phyloP scores from a whole-genome alignment of 768 basidiomycete species.

The Suillus clintonianus region DNA sequence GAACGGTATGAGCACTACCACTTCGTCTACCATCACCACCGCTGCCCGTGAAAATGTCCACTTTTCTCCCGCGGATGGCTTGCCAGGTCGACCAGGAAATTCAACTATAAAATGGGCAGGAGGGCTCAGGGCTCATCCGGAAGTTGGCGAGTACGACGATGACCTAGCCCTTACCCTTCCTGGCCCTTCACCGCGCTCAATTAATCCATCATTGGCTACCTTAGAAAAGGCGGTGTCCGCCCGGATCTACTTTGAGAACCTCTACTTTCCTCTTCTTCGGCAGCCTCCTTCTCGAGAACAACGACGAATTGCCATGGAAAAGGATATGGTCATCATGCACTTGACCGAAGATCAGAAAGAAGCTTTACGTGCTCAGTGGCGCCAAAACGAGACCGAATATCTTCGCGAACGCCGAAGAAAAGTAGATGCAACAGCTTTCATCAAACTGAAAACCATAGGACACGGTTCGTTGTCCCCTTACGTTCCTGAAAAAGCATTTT shows the following conservation, averaged over 20 bases:
- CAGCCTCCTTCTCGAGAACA: constrained; percentile 86
- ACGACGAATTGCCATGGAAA: constrained; percentile 83
- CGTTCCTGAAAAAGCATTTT: constrained; percentile 25
- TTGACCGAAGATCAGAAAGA: constrained; percentile 73
- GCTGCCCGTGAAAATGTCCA: constrained; percentile 71
- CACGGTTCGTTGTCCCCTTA: constrained; percentile 62
- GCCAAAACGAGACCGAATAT: constrained; percentile 87
- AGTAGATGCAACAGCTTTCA: constrained; percentile 83
- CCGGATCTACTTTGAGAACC: constrained; percentile 92
- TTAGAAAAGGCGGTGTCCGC: constrained; percentile 92
- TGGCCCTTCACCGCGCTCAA: constrained; percentile 40
- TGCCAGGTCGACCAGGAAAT: constrained; percentile 56
- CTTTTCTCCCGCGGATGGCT: constrained; percentile 47
- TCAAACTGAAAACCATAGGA: constrained; percentile 90
- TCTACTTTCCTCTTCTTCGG: constrained; percentile 84
- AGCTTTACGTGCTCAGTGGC: constrained; percentile 71
- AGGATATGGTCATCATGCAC: constrained; percentile 76
- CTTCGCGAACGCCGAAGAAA: constrained; percentile 81
- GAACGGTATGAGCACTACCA: constrained; percentile 71
- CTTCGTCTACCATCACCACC: constrained; percentile 74
- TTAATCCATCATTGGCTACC: constrained; percentile 86
- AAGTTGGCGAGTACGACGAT: constrained; percentile 60
- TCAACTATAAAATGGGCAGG: constrained; percentile 63
- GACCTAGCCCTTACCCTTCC: constrained; percentile 26
- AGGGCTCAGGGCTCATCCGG: constrained; percentile 65